Evolutionary conservation across 225 moss, liverwort and hornwort species (phyloP).

Genomic region (Ulota crispa): DNA sequence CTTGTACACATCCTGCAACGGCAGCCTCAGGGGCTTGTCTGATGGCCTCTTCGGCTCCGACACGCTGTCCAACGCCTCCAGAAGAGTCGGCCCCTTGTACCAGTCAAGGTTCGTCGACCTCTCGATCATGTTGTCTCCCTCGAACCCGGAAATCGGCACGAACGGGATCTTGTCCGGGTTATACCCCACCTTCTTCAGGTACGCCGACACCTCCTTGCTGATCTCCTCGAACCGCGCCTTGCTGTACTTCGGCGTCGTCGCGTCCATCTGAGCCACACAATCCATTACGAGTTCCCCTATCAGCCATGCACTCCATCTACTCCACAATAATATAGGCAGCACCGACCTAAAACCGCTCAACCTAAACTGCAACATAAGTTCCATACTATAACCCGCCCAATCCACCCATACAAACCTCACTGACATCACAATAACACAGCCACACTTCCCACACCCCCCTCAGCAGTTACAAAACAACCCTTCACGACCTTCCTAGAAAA

Average conservation of each 20-base stretch:
- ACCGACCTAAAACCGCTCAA: too few species aligned
- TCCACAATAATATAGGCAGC: too few species aligned
- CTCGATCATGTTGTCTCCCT: conserved; percentile 56
- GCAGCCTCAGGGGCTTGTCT: conserved; percentile 68
- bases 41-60: conserved; percentile 77
- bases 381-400: too few species aligned
- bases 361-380: too few species aligned
- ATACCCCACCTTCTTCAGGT: conserved; percentile 65
- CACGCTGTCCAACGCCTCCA: conserved; percentile 61
- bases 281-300: not conserved
- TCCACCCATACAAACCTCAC: too few species aligned
- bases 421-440: not conserved
- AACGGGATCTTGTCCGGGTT: conserved; percentile 63
- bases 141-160: conserved; percentile 53
- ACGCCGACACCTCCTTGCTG: conserved; percentile 49
- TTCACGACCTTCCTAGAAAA: too few species aligned
- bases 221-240: conserved; percentile 58
- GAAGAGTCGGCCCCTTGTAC: conserved; percentile 73
- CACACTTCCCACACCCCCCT: not conserved
- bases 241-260: conserved; percentile 78
- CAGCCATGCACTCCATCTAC: too few species aligned
- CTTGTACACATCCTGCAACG: conserved; percentile 81
- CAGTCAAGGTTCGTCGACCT: conserved; percentile 49
- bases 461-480: not conserved
- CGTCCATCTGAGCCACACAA: conserved; percentile 55